phyloP scores from a whole-genome alignment of 2,329 filamentous ascomycete genomes.

The Colletotrichum theobromicola region DNA sequence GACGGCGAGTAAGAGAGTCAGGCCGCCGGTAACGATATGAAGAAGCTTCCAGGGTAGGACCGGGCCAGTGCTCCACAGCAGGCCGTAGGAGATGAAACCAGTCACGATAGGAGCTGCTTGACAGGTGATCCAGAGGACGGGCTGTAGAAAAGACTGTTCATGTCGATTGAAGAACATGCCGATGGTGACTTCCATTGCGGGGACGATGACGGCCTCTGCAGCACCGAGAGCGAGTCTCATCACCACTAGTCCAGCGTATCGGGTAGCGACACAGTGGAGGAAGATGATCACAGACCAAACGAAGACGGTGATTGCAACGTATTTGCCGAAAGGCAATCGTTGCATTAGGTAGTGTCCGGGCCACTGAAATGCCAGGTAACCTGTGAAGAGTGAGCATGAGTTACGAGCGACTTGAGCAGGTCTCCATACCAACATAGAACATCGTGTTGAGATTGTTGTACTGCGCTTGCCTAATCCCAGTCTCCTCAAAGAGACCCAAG shows the following conservation, averaged over 20 bases:
- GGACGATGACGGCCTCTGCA: conserved; percentile 39
- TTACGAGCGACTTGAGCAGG: background rate
- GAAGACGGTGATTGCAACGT: conserved; percentile 36
- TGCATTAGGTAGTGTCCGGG: conserved; percentile 47
- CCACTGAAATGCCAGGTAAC: conserved; percentile 40
- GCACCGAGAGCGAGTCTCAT: conserved; percentile 40
- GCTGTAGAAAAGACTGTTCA: conserved; percentile 38
- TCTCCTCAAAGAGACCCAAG: conserved; percentile 46
- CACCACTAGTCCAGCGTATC: conserved; percentile 39
- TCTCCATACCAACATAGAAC: conserved; percentile 43
- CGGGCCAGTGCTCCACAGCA: conserved; percentile 37
- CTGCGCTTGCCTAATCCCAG: conserved; percentile 37
- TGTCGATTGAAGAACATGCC: conserved; percentile 42
- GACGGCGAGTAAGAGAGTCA: conserved; percentile 37
- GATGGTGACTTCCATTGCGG: conserved; percentile 45
- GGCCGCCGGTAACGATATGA: conserved; percentile 41
- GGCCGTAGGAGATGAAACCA: conserved; percentile 44
- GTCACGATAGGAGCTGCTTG: conserved; percentile 39
- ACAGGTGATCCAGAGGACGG: conserved; percentile 37
- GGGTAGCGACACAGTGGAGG: conserved; percentile 39
- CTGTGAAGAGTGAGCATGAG: conserved; percentile 19
- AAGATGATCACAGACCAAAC: conserved; percentile 41
- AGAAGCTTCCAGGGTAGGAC: conserved; percentile 43
- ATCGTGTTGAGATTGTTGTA: conserved; percentile 47
- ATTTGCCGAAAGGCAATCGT: conserved; percentile 39